These are phyloP conservation scores for Diddensiella caesifluorescens DNA, from an alignment of 805 yeast genomes.

Conservation along the genomic window DNA sequence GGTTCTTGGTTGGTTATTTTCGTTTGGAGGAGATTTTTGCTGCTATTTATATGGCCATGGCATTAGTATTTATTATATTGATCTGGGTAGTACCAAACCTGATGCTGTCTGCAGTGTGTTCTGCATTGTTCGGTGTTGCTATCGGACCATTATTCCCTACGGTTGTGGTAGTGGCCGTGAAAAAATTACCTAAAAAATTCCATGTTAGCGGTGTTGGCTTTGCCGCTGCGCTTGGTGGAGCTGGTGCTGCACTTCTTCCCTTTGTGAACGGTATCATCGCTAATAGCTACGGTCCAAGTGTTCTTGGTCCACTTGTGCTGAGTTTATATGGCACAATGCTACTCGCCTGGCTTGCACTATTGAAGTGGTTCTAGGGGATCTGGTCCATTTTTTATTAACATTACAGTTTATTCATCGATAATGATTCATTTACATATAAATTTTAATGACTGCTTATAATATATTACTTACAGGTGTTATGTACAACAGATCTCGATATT, in stretches of 20 bases:
- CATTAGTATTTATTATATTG: constrained; percentile 38
- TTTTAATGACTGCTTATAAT: too few species aligned
- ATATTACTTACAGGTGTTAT: too few species aligned
- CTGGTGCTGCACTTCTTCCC: constrained; percentile 76
- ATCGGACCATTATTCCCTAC: constrained; percentile 75
- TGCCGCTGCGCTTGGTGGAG: constrained; percentile 74
- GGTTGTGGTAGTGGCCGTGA: constrained; percentile 57
- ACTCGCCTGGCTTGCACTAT: constrained; percentile 22
- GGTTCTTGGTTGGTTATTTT: constrained; percentile 33
- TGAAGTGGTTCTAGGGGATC: constrained; percentile 15
- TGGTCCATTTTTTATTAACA: too few species aligned
- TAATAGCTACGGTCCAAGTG: constrained; percentile 26
- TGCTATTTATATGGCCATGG: constrained; percentile 29
- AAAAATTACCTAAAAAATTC: constrained; percentile 52
- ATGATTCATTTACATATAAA: too few species aligned
- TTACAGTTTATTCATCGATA: too few species aligned
- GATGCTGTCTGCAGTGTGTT: constrained; percentile 42
- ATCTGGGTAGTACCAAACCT: constrained; percentile 47
- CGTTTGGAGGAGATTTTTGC: constrained; percentile 17
- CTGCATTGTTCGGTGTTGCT: constrained; percentile 49
- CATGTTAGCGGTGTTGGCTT: constrained; percentile 69
- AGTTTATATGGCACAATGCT: constrained; percentile 22
- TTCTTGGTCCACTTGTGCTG: constrained; percentile 26
- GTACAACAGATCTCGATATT: too few species aligned
- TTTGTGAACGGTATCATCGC: constrained; percentile 52